phyloP scores from a whole-genome alignment of 306 rosid genomes.

The Citrullus amarus region DNA sequence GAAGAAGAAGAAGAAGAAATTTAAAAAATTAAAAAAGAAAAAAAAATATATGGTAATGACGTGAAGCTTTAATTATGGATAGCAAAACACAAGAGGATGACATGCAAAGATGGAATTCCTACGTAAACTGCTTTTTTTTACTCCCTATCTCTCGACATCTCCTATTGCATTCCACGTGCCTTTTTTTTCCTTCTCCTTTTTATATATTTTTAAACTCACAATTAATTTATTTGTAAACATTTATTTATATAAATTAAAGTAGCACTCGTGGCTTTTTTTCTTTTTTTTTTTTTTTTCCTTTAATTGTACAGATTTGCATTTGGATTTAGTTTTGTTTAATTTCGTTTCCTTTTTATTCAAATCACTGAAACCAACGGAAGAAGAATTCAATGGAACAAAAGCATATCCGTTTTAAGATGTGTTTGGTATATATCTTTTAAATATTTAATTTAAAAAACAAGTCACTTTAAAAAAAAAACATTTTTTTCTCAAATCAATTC shows the following conservation, averaged over 20 bases:
- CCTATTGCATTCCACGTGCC: slow-evolving; percentile 7
- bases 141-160: neutral
- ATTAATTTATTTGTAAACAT: neutral
- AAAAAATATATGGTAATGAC: neutral
- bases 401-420: too few species aligned
- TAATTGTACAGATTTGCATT: neutral
- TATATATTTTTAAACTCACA: neutral
- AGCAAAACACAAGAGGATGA: neutral
- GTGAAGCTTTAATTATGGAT: slow-evolving; percentile 2
- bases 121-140: neutral
- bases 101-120: neutral
- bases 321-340: neutral
- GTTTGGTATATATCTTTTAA: too few species aligned
- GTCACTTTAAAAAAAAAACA: too few species aligned
- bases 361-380: too few species aligned
- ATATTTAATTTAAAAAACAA: too few species aligned
- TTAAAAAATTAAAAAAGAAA: too few species aligned
- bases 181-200: neutral
- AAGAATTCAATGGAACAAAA: too few species aligned
- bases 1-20: too few species aligned
- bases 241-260: neutral
- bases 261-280: neutral
- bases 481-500: too few species aligned
- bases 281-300: neutral
- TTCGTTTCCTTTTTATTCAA: neutral